phyloP scores from a whole-genome alignment of 2,329 filamentous ascomycete species.

The Colletotrichum trifolii region DNA sequence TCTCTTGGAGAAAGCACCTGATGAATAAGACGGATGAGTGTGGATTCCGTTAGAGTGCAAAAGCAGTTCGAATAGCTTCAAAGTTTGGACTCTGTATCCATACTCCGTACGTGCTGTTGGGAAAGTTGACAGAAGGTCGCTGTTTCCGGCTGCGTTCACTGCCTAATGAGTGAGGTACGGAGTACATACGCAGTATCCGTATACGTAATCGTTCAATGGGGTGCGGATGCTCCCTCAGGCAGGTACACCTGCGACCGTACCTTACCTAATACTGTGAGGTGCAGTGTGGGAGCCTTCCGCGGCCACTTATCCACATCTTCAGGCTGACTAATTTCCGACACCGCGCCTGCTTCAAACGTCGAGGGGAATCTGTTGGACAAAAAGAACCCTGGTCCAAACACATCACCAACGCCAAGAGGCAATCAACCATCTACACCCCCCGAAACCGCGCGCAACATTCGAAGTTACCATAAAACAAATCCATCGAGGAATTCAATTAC shows the following conservation, averaged over 20 bases:
- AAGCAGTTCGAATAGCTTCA: too few species aligned
- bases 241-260: too few species aligned
- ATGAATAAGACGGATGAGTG: too few species aligned
- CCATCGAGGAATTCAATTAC: neutral
- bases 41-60: too few species aligned
- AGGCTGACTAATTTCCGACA: slow-evolving; percentile 37
- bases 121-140: too few species aligned
- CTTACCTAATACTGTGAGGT: too few species aligned
- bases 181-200: too few species aligned
- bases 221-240: slow-evolving; percentile 27
- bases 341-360: slow-evolving; percentile 37
- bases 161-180: too few species aligned
- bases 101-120: too few species aligned
- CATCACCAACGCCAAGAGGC: slow-evolving; percentile 44
- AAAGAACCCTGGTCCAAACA: slow-evolving; percentile 53
- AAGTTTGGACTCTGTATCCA: too few species aligned
- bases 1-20: too few species aligned
- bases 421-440: slow-evolving; percentile 30
- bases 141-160: neutral
- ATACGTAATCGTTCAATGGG: neutral
- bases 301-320: slow-evolving; percentile 1
- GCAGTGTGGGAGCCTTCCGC: slow-evolving; percentile 4
- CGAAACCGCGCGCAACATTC: slow-evolving; percentile 11
- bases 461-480: neutral
- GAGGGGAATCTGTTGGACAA: slow-evolving; percentile 45